Evolutionary conservation across 2,329 filamentous ascomycete genomes (phyloP).

Genomic region (Graphilbum fragrans): DNA sequence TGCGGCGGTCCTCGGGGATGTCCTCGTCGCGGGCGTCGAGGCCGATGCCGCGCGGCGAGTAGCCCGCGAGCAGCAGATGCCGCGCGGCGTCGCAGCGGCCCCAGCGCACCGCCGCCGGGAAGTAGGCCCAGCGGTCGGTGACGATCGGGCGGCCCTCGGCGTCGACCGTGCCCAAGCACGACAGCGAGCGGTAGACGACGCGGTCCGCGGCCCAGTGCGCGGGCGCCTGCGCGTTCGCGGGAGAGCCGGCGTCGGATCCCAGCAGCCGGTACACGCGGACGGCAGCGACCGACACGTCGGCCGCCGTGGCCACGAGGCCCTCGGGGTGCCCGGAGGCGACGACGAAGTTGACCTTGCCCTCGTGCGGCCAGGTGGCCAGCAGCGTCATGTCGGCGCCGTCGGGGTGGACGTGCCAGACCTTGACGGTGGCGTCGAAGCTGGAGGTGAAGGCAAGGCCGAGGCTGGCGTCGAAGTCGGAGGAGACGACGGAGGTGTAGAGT

Average conservation of each 20-base stretch:
- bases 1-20: constrained; percentile 44
- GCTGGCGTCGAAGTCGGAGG: constrained; percentile 39
- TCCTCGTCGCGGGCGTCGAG: constrained; percentile 36
- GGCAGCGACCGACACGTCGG: constrained; percentile 40
- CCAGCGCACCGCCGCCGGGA: constrained; percentile 52
- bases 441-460: constrained; percentile 41
- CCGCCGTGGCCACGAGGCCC: constrained; percentile 44
- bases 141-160: constrained; percentile 16
- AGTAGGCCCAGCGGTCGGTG: constrained; percentile 46
- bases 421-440: constrained; percentile 50
- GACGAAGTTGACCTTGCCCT: constrained; percentile 51
- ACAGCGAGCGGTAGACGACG: constrained; percentile 26
- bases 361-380: constrained; percentile 41
- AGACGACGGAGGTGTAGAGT: constrained; percentile 50
- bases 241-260: not conserved
- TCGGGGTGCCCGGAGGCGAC: constrained; percentile 34
- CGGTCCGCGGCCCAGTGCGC: constrained; percentile 14
- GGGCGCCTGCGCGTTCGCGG: constrained; percentile 21
- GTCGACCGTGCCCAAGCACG: constrained; percentile 24
- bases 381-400: constrained; percentile 28
- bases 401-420: constrained; percentile 37
- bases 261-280: constrained; percentile 44
- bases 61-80: constrained; percentile 47
- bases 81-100: constrained; percentile 29
- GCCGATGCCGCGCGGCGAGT: constrained; percentile 42